phyloP scores from a whole-genome alignment of 352 stramenopile genomes.

The Aphanomyces astaci region DNA sequence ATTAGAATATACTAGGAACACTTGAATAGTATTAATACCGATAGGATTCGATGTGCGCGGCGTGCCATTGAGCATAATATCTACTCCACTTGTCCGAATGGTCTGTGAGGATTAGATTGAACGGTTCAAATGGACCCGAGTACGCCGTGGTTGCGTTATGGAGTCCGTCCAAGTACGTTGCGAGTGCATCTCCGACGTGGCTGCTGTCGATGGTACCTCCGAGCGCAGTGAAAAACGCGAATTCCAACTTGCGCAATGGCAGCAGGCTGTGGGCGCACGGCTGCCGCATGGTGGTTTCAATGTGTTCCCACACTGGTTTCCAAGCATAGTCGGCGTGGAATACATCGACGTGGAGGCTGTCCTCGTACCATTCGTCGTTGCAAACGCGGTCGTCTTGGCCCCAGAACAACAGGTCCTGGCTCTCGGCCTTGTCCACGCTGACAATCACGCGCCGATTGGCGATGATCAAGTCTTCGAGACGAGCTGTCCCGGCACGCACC shows the following conservation, averaged over 20 bases:
- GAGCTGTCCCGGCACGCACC: neutral
- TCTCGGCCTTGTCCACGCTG: neutral
- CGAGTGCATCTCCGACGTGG: neutral
- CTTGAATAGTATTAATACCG: too few species aligned
- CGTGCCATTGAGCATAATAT: neutral
- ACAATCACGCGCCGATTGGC: neutral
- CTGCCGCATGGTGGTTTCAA: neutral
- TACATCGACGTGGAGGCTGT: neutral
- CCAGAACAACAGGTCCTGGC: neutral
- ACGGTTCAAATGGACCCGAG: neutral
- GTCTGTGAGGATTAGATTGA: neutral
- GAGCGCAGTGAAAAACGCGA: neutral
- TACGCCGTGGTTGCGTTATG: neutral
- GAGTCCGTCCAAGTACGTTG: neutral
- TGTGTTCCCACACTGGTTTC: neutral
- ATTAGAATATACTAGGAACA: too few species aligned
- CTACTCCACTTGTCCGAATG: constrained; percentile 1
- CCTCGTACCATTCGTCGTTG: neutral
- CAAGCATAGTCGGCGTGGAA: neutral
- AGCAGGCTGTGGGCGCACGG: neutral
- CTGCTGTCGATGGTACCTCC: neutral
- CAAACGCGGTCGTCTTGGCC: neutral
- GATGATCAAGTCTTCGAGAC: neutral
- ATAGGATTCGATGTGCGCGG: too few species aligned
- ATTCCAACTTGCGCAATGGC: neutral